A percentile compares a stretch with the other conserved stretches of the same genome.
Conservation (phyloP, 1,284 basidiomycete genomes). For the Trichosporon faecale region DNA sequence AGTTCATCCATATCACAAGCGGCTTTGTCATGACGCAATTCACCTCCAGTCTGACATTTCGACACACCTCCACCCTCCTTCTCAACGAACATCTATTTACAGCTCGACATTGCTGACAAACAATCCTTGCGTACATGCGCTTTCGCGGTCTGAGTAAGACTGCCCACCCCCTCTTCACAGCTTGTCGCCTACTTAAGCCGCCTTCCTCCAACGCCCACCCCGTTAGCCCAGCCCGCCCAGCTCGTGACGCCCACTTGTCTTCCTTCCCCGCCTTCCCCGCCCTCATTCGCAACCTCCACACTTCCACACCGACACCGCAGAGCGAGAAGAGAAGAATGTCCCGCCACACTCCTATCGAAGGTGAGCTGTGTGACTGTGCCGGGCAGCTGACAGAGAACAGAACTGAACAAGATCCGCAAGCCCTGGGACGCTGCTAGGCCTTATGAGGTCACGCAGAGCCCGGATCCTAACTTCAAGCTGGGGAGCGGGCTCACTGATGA, state of each 20-base stretch:
- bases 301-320: background rate
- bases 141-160: background rate
- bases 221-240: too few species aligned
- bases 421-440: background rate
- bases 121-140: too few species aligned
- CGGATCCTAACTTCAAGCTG: slow-evolving; percentile 58
- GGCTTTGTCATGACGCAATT: slow-evolving; percentile 1
- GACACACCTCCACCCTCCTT: background rate
- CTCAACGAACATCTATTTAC: background rate
- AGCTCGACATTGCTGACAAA: background rate
- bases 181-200: too few species aligned
- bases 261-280: too few species aligned
- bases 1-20: too few species aligned
- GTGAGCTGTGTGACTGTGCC: background rate
- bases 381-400: background rate
- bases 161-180: background rate
- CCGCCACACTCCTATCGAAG: background rate
- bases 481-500: slow-evolving; percentile 57
- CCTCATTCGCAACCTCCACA: background rate
- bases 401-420: slow-evolving; percentile 11
- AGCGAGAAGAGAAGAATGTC: background rate
- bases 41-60: background rate
- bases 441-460: slow-evolving; percentile 51
- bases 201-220: too few species aligned
- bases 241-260: too few species aligned